These are phyloP conservation scores for Ophiostoma piceae DNA, from an alignment of 2,329 filamentous ascomycete species.

Conservation along the genomic window DNA sequence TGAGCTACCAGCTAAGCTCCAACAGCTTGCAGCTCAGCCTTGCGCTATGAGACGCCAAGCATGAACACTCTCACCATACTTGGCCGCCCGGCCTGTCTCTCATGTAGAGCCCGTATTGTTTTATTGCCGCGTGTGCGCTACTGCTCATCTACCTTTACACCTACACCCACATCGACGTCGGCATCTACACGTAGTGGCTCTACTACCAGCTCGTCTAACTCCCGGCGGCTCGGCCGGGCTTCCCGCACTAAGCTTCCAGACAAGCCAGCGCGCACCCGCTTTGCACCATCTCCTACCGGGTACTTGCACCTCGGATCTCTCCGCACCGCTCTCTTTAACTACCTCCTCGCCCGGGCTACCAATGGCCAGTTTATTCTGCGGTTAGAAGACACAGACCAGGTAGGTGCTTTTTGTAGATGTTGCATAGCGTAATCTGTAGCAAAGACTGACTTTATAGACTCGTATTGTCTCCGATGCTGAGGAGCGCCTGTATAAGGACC, in stretches of 20 bases:
- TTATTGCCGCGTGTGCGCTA: background rate
- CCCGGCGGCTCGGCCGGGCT: slow-evolving; percentile 13
- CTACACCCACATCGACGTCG: background rate
- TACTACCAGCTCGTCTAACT: background rate
- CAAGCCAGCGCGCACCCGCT: slow-evolving; percentile 68
- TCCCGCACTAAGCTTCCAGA: slow-evolving; percentile 35
- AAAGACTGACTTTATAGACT: slow-evolving; percentile 48
- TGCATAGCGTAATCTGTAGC: slow-evolving; percentile 1
- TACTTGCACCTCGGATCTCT: slow-evolving; percentile 89
- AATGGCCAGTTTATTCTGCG: slow-evolving; percentile 85
- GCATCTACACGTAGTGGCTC: background rate
- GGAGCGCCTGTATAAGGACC: slow-evolving; percentile 66
- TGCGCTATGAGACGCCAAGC: background rate
- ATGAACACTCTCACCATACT: slow-evolving; percentile 13
- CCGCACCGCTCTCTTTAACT: slow-evolving; percentile 92
- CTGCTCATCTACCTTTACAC: background rate
- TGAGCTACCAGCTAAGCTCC: background rate
- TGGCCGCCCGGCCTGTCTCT: slow-evolving; percentile 18
- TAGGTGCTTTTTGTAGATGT: slow-evolving; percentile 34
- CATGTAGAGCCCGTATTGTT: slow-evolving; percentile 10
- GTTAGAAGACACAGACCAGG: slow-evolving; percentile 93
- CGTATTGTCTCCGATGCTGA: slow-evolving; percentile 78
- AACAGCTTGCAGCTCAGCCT: slow-evolving; percentile 3
- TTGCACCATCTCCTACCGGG: slow-evolving; percentile 92
- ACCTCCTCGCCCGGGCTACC: slow-evolving; percentile 79